Conservation (phyloP, 192 early-diverging fungal genomes). For the Coemansia sp. region DNA sequence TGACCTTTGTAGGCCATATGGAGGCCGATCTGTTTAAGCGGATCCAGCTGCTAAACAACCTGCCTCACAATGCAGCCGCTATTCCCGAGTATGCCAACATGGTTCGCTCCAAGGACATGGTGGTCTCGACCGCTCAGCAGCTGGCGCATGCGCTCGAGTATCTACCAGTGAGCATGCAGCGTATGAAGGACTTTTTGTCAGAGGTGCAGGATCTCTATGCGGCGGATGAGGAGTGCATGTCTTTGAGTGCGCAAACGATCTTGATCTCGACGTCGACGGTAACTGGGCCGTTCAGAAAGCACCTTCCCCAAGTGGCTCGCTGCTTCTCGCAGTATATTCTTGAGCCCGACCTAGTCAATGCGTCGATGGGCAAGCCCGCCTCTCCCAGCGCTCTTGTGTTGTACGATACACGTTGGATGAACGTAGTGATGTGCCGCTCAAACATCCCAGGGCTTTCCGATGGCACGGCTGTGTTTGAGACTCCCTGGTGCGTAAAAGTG, state of each 20-base stretch:
- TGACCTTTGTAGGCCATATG: slow-evolving; percentile 36
- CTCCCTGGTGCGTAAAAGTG: slow-evolving; percentile 42
- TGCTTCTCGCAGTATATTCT: slow-evolving; percentile 46
- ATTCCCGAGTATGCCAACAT: slow-evolving; percentile 29
- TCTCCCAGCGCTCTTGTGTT: slow-evolving; percentile 44
- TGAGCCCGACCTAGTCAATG: slow-evolving; percentile 21
- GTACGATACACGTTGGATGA: slow-evolving; percentile 50
- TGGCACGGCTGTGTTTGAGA: slow-evolving; percentile 39
- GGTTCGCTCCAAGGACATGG: slow-evolving; percentile 29
- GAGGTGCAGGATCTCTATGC: slow-evolving; percentile 42
- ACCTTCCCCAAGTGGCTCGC: slow-evolving; percentile 39
- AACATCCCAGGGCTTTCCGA: slow-evolving; percentile 29
- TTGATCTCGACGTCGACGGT: slow-evolving; percentile 36
- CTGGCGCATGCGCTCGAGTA: slow-evolving; percentile 48
- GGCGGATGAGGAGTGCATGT: slow-evolving; percentile 35
- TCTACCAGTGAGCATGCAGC: slow-evolving; percentile 42
- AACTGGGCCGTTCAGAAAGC: slow-evolving; percentile 38
- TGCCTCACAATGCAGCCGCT: slow-evolving; percentile 31
- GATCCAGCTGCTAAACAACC: slow-evolving; percentile 25
- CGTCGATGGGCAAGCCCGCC: slow-evolving; percentile 12
- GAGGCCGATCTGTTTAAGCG: slow-evolving; percentile 31
- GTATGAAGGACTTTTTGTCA: slow-evolving; percentile 42
- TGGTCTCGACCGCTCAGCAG: slow-evolving; percentile 45
- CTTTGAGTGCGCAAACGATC: slow-evolving; percentile 34
- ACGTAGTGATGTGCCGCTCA: slow-evolving; percentile 30